Conservation (phyloP, 2,329 filamentous ascomycete species). For the Amauroascus verrucosus region DNA sequence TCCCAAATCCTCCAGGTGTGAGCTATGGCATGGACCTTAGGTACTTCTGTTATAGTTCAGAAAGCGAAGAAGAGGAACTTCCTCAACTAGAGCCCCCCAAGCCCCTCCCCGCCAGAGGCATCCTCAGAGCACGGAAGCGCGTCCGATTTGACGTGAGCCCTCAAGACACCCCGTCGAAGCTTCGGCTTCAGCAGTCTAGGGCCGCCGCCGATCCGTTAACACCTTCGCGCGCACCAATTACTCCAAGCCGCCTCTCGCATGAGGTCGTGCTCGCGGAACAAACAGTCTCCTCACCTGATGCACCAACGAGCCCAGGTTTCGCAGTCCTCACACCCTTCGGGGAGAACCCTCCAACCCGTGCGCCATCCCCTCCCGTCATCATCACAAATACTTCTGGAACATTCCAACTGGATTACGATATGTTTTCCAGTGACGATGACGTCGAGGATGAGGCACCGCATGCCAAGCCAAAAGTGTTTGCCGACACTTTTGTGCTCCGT, state of each 20-base stretch:
- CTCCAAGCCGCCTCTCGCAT: constrained; percentile 1
- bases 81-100: constrained; percentile 1
- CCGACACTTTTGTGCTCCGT: constrained; percentile 1
- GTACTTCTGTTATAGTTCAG: constrained; percentile 30
- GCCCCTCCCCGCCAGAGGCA: constrained; percentile 9
- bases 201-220: background rate
- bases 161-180: constrained; percentile 27
- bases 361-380: constrained; percentile 5
- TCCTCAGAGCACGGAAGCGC: constrained; percentile 22
- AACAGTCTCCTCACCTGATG: background rate
- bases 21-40: constrained; percentile 35
- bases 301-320: background rate
- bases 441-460: constrained; percentile 11
- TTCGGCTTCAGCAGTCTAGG: constrained; percentile 14
- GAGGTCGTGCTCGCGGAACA: background rate
- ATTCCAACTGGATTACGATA: constrained; percentile 26
- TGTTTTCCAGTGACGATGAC: constrained; percentile 20
- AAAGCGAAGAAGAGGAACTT: constrained; percentile 24
- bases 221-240: constrained; percentile 6
- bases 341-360: background rate
- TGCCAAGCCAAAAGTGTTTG: constrained; percentile 4
- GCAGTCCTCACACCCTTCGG: background rate
- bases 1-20: constrained; percentile 33
- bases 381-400: constrained; percentile 17
- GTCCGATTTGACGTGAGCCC: constrained; percentile 29